Percentiles rank a stretch among this genome's conserved stretches.
phyloP scores from a whole-genome alignment of 2,329 filamentous ascomycete genomes.

The Aspergillus pseudoglaucus region DNA sequence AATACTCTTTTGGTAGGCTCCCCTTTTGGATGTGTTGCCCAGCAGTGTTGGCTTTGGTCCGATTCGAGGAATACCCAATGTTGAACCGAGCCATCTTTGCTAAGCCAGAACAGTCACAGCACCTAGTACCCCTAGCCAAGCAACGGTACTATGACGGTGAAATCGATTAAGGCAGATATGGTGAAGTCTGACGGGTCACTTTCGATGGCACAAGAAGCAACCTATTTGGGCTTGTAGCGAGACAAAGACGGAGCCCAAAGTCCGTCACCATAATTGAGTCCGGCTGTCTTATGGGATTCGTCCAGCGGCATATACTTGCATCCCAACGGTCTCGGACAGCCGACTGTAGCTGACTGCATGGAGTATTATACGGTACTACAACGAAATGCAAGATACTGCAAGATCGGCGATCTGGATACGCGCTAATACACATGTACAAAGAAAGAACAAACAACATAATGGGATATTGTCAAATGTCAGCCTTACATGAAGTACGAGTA shows the following conservation, averaged over 20 bases:
- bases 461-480: neutral
- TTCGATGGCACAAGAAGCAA: neutral
- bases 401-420: neutral
- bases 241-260: neutral
- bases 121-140: neutral
- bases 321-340: neutral
- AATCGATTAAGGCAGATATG: neutral
- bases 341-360: neutral
- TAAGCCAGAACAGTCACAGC: neutral
- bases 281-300: neutral
- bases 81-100: neutral
- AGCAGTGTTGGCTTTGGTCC: neutral
- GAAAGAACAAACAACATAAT: neutral
- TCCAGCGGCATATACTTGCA: neutral
- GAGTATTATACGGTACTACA: neutral
- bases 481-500: neutral
- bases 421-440: neutral
- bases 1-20: neutral
- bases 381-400: neutral
- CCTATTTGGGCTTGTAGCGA: neutral
- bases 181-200: neutral
- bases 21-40: constrained; percentile 16
- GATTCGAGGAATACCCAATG: neutral
- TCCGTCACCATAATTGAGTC: neutral
- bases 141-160: neutral